phyloP scores from a whole-genome alignment of 108 stramenopile species.

The Cyclostephanos tholiformis region DNA sequence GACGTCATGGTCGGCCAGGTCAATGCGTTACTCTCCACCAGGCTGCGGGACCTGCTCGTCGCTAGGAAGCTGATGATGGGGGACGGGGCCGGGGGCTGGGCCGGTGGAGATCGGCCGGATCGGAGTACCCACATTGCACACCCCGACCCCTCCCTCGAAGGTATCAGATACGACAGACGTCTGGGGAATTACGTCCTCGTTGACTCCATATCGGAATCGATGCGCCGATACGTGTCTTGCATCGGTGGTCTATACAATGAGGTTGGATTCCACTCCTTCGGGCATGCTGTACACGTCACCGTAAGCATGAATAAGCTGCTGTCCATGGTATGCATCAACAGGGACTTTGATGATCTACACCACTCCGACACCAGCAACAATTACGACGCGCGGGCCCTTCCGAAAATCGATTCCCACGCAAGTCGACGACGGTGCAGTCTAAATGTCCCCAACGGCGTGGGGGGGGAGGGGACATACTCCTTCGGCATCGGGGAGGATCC shows the following conservation, averaged over 20 bases:
- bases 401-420: not conserved
- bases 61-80: not conserved
- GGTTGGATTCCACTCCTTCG: constrained; percentile 71
- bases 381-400: not conserved
- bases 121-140: not conserved
- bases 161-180: constrained; percentile 20
- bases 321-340: constrained; percentile 14
- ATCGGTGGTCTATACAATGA: constrained; percentile 47
- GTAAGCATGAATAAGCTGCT: constrained; percentile 52
- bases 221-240: constrained; percentile 25
- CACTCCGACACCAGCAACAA: not conserved
- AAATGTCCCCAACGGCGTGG: not conserved
- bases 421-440: too few species aligned
- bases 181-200: constrained; percentile 26
- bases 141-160: constrained; percentile 4
- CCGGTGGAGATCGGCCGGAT: constrained; percentile 11
- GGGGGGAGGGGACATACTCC: constrained; percentile 12
- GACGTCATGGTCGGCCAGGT: constrained; percentile 43
- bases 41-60: constrained; percentile 29
- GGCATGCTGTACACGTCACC: constrained; percentile 66
- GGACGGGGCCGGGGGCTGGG: too few species aligned
- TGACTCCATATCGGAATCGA: constrained; percentile 22
- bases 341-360: not conserved
- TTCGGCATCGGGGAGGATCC: constrained; percentile 77
- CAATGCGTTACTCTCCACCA: constrained; percentile 13